These are phyloP conservation scores for Aspergillus fischeri DNA, from an alignment of 2,329 filamentous ascomycete species.

Conservation along the genomic window DNA sequence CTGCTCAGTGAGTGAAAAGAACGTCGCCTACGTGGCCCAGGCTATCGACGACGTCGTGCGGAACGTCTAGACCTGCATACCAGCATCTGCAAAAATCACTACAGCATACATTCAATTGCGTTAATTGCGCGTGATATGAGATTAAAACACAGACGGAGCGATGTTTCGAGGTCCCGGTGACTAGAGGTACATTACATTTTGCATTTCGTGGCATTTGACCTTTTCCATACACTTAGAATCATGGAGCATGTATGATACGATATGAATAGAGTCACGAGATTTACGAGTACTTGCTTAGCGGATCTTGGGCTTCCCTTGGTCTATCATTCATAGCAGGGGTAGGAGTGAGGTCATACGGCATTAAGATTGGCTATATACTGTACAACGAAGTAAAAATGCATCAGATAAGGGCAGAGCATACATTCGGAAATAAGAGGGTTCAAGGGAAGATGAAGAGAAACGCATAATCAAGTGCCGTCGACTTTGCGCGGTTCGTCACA, in stretches of 20 bases:
- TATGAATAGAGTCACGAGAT: background rate
- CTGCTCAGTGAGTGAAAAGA: slow-evolving; percentile 34
- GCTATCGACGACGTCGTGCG: slow-evolving; percentile 37
- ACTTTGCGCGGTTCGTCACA: background rate
- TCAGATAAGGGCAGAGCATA: background rate
- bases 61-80: slow-evolving; percentile 16
- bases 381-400: slow-evolving; percentile 8
- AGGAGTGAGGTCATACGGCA: background rate
- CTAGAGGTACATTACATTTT: background rate
- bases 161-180: background rate
- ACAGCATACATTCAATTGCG: background rate
- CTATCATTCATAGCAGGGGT: background rate
- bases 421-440: background rate
- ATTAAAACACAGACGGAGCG: background rate
- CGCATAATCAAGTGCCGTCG: background rate
- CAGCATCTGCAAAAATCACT: background rate
- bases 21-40: slow-evolving; percentile 37
- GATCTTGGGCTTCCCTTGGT: background rate
- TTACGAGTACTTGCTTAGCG: background rate
- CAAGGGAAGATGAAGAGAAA: background rate
- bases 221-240: background rate
- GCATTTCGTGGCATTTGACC: background rate
- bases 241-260: background rate
- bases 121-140: background rate
- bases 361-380: slow-evolving; percentile 10